Evolutionary conservation across 2,329 filamentous ascomycete species (phyloP), one percentile per base, ranked within the genome.

Genomic region (Hymenoscyphus albidus): DNA sequence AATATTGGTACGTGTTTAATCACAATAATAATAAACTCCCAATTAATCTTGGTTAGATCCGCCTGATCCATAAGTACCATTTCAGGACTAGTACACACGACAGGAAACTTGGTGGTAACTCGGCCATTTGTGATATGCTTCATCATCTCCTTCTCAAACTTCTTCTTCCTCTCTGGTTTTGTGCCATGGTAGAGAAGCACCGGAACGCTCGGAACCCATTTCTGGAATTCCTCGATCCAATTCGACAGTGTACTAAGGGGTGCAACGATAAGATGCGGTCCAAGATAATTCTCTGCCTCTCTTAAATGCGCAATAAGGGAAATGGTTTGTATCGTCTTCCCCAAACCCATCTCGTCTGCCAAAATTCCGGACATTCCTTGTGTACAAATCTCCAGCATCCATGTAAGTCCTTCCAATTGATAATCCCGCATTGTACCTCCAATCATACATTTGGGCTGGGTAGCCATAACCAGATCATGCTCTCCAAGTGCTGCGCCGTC

Each of bases 11-110:
- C 4, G 59, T 44, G 16, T 6, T 18, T 7, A 77, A 85, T 74
- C 78, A 90, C 89, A 67, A 99, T 96, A 70, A 99, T 95, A 73
- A 99, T 97, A 71, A 97, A 97, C 62, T 96, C 92, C 95, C 95
- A 99, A 42, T 93, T 89, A 64, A 96, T 94, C 64, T 90, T 89
- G 0, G 88, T 87, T 5, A 99, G 79, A 42, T 88, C 88, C 61
- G 92, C 89, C 44, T 91, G 87, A 74, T 99, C 95, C 71, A 92
- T 89, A 78, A 99, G 88, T 62, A 96, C 93, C 74, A 99, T 97
- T 75, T 99, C 95, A 72, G 98, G 98, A 48, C 90, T 96, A 0
- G 95, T 99, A 73, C 93, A 93, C 0, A 98, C 90, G 0, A 99
- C 89, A 0, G 95, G 95, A 67, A 98, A 99, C 57, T 89, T 84